Evolutionary conservation across 2,329 filamentous ascomycete species (phyloP), one percentile per base, ranked within the genome.

Genomic region (Sphaerulina musiva): DNA sequence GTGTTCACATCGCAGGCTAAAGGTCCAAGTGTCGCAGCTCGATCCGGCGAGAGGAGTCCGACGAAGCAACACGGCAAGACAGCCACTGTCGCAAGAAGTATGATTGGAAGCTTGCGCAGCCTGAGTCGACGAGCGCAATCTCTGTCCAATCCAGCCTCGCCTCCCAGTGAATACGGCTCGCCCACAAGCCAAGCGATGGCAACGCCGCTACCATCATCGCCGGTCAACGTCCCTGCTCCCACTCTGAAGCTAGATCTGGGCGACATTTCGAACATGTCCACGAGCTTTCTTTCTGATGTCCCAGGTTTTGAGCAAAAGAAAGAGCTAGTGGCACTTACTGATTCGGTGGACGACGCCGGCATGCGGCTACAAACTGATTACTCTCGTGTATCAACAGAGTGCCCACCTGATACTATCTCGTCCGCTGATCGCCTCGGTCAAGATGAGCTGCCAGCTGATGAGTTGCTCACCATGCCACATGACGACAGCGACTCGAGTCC

Each of bases 51-150:
- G 39, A 57, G 39, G 9, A 57, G 50, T 34, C 48, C 48, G 31
- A 51, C 48, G 9, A 56, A 40, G 50, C 46, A 51, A 9, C 57
- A 62, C 29, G 43, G 43, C 12, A 51, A 58, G 31, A 59, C 51
- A n/a, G 39, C 45, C 44, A 65, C 63, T 48, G 42, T 64, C 10
- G 61, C 60, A 12, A 57, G 45, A 17, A 65, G 60, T 41, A 31
- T 66, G 12, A 57, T 63, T n/a, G 62, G 62, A 29, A 64, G 62
- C 53, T 51, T 66, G 39, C 58, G 62, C 17, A 51, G 56, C 17
- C 46, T 64, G 34, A 49, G 59, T 36, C 51, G 56, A 14, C 54
- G 46, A 51, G 49, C 42, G 26, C 55, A 38, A 11, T 38, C 52
- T 32, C 36, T 51, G 49, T 57, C 60, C 17, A 52, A 47, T 20